A percentile compares a stretch with the other conserved stretches of the same genome.
These are phyloP conservation scores for Pythium dissimile DNA, from an alignment of 352 stramenopile species.

Conservation along the genomic window DNA sequence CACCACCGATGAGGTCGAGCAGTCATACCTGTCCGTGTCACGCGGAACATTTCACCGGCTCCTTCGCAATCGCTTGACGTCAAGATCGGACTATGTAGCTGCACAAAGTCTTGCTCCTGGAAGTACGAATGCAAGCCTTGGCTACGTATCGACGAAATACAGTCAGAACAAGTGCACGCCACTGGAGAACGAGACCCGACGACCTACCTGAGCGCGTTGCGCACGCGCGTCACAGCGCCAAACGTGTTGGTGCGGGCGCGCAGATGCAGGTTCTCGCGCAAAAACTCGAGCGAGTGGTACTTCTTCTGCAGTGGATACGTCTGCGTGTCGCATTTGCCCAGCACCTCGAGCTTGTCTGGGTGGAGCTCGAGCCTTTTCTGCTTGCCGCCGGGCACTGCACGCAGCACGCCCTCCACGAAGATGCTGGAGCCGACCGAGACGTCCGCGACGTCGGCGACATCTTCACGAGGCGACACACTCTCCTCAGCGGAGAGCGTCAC, in stretches of 20 bases:
- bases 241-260: conserved; percentile 96
- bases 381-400: conserved; percentile 85
- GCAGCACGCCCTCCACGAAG: conserved; percentile 86
- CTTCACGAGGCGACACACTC: not conserved
- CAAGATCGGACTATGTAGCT: conserved; percentile 93
- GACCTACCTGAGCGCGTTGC: conserved; percentile 84
- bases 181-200: conserved; percentile 12
- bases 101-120: conserved; percentile 73
- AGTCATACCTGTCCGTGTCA: conserved; percentile 69
- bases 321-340: conserved; percentile 90
- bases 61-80: conserved; percentile 98
- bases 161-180: too few species aligned
- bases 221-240: conserved; percentile 92
- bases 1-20: conserved; percentile 7
- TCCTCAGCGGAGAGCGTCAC: conserved; percentile 69
- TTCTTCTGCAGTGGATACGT: conserved; percentile 99
- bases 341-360: conserved; percentile 73
- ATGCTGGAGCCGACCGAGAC: conserved; percentile 93
- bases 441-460: conserved; percentile 69
- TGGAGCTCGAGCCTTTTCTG: conserved; percentile 92
- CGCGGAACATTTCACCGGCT: conserved; percentile 97
- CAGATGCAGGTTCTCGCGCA: conserved; percentile 96
- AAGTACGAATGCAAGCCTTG: conserved; percentile 74
- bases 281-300: conserved; percentile 96
- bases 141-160: too few species aligned